Conservation (phyloP, 176 grass and related monocot species). For the Aegilops sharonensis region DNA sequence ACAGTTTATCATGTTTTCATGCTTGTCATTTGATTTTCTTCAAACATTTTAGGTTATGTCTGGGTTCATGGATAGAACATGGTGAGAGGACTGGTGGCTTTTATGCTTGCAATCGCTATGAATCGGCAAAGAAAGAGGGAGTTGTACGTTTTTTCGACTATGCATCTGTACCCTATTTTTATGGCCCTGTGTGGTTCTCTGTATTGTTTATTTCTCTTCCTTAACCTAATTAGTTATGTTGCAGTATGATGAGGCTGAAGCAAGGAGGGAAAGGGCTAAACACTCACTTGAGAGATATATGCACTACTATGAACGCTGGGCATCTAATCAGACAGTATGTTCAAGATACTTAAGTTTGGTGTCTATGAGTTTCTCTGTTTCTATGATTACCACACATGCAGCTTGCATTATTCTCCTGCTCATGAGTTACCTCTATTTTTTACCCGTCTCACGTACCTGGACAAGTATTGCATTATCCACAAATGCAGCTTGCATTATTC, state of each 20-base stretch:
- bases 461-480: background rate
- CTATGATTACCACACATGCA: conserved; percentile 12
- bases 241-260: conserved; percentile 89
- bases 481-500: conserved; percentile 20
- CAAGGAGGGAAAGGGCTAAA: conserved; percentile 94
- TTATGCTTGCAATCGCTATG: conserved; percentile 98
- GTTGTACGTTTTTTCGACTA: conserved; percentile 50
- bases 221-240: conserved; percentile 13
- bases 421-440: background rate
- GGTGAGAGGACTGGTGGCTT: conserved; percentile 94
- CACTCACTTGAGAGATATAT: conserved; percentile 96
- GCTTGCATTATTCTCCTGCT: conserved; percentile 1
- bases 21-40: conserved; percentile 28
- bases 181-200: background rate
- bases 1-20: conserved; percentile 4
- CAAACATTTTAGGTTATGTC: conserved; percentile 72
- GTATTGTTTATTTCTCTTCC: conserved; percentile 1
- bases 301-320: conserved; percentile 99
- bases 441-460: background rate
- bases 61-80: conserved; percentile 74
- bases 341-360: conserved; percentile 24
- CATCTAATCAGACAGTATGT: conserved; percentile 89
- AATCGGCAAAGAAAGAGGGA: conserved; percentile 81
- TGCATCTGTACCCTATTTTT: background rate
- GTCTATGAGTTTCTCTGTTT: conserved; percentile 27